phyloP scores from a whole-genome alignment of 805 yeast species.

The Starmerella gropengiesseri region DNA sequence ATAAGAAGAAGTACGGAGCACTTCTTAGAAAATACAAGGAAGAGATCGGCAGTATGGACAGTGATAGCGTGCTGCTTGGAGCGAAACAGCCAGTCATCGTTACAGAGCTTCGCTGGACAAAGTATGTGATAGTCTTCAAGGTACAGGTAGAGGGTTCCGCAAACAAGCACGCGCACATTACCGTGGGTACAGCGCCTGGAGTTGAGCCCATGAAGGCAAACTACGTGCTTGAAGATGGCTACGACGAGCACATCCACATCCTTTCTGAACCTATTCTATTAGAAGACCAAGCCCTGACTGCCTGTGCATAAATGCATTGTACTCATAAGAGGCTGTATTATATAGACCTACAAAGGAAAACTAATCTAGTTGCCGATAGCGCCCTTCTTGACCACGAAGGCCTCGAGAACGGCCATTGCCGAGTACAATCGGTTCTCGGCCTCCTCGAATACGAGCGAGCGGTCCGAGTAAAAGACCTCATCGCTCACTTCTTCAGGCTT shows the following conservation, averaged over 20 bases:
- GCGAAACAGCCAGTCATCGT: conserved; percentile 22
- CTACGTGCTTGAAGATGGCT: conserved; percentile 12
- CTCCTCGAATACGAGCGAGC: conserved; percentile 83
- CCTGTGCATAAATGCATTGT: neutral
- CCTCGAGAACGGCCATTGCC: conserved; percentile 87
- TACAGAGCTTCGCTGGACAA: conserved; percentile 40
- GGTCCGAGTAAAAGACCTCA: conserved; percentile 75
- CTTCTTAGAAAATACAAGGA: conserved; percentile 7
- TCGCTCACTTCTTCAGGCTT: conserved; percentile 90
- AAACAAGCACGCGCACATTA: conserved; percentile 53
- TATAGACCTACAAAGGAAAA: neutral
- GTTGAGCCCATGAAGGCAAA: conserved; percentile 7
- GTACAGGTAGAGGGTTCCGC: conserved; percentile 36
- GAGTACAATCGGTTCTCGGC: conserved; percentile 96
- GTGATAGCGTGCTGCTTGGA: neutral
- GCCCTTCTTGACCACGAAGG: conserved; percentile 78
- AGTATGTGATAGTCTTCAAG: conserved; percentile 43
- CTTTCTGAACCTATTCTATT: neutral
- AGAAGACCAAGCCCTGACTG: conserved; percentile 5
- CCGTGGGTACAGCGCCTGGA: conserved; percentile 40
- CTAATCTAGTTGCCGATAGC: conserved; percentile 11
- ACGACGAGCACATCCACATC: no score
- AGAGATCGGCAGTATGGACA: neutral
- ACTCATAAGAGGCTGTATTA: neutral
- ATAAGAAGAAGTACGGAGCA: conserved; percentile 6